phyloP scores from a whole-genome alignment of 2,329 filamentous ascomycete species.

The Acephala macrosclerotiorum region DNA sequence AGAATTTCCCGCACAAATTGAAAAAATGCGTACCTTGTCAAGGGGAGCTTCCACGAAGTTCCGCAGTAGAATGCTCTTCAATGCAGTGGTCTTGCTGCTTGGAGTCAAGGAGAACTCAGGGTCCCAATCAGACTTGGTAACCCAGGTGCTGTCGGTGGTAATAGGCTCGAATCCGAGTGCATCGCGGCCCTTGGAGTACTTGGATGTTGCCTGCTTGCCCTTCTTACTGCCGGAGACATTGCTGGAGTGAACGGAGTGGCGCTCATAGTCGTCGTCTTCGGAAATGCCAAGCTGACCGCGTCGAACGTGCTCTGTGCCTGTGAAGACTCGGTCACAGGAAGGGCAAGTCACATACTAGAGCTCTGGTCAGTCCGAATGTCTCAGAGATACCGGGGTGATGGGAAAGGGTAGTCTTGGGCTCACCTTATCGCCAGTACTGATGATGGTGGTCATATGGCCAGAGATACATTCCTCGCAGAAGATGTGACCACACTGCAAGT shows the following conservation, averaged over 20 bases:
- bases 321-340: slow-evolving; percentile 32
- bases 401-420: background rate
- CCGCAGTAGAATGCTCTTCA: slow-evolving; percentile 46
- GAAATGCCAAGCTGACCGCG: slow-evolving; percentile 1
- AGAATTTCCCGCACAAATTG: background rate
- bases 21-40: slow-evolving; percentile 51
- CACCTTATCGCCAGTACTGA: slow-evolving; percentile 38
- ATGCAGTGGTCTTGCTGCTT: slow-evolving; percentile 49
- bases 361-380: background rate
- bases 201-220: background rate
- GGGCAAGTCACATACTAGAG: slow-evolving; percentile 34
- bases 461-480: slow-evolving; percentile 59
- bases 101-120: slow-evolving; percentile 42
- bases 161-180: slow-evolving; percentile 37
- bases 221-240: slow-evolving; percentile 12
- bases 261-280: slow-evolving; percentile 25
- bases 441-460: slow-evolving; percentile 39
- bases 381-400: background rate
- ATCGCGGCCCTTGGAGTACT: slow-evolving; percentile 40
- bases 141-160: slow-evolving; percentile 35
- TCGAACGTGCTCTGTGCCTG: background rate
- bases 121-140: slow-evolving; percentile 34
- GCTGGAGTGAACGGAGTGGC: background rate
- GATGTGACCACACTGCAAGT: slow-evolving; percentile 57
- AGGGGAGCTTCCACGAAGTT: slow-evolving; percentile 52